Evolutionary conservation across 164 flowering plant species (phyloP).

Genomic region (Liriodendron chinense): DNA sequence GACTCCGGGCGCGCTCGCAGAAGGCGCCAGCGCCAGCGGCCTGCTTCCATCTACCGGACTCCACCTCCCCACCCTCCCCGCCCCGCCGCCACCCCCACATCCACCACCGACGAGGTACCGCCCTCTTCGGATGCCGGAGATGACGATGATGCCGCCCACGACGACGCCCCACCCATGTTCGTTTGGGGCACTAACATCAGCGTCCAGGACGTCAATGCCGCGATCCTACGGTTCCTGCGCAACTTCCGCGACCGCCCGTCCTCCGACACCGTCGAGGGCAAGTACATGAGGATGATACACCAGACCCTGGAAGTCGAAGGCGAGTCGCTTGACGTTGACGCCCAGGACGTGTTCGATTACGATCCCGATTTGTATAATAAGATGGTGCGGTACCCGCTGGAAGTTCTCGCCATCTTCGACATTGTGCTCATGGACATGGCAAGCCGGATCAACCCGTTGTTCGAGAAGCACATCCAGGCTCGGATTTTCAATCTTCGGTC

Average conservation of each 20-base stretch:
- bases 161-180: conserved; percentile 64
- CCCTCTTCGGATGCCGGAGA: conserved; percentile 62
- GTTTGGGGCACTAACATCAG: conserved; percentile 99
- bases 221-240: conserved; percentile 71
- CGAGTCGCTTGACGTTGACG: conserved; percentile 83
- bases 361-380: conserved; percentile 77
- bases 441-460: conserved; percentile 49
- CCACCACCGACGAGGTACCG: conserved; percentile 44
- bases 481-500: conserved; percentile 73
- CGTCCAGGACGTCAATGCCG: conserved; percentile 83
- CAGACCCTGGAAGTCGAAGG: conserved; percentile 74
- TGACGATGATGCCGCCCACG: conserved; percentile 33
- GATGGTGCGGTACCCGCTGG: conserved; percentile 92
- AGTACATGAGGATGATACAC: conserved; percentile 65
- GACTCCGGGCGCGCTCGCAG: conserved; percentile 26
- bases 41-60: conserved; percentile 33
- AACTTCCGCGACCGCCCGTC: conserved; percentile 49
- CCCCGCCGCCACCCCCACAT: conserved; percentile 43
- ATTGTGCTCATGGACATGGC: conserved; percentile 93
- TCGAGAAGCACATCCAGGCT: conserved; percentile 88
- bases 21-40: conserved; percentile 19
- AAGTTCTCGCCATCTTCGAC: conserved; percentile 94
- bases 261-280: conserved; percentile 46
- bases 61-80: conserved; percentile 30
- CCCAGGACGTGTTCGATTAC: conserved; percentile 71